Evolutionary conservation across 257 asterid genomes (phyloP), one percentile per base, ranked within the genome.

Genomic region (Nicotiana knightiana): DNA sequence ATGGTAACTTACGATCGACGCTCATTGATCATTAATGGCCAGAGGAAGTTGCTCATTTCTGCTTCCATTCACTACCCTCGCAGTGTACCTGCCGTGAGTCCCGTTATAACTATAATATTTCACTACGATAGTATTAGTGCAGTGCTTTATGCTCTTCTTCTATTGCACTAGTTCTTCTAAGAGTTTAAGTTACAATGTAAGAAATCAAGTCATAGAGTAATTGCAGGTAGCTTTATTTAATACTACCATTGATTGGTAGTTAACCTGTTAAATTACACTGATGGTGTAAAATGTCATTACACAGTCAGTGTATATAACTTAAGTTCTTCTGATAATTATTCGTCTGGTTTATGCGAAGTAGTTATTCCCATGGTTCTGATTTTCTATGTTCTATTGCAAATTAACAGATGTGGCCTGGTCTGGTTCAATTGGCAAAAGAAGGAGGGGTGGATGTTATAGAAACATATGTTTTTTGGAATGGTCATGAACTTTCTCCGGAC

Each of bases 41-140:
- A 81, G 55, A 91, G 98, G 76, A 90, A 87, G 86, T 95, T 94
- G 54, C 85, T 94, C 87, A 91, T 94, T 84, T 94, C 98, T 81
- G 94, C 97, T 77, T 90, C 98, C 77, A 88, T 94, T 79, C 98
- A 94, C 88, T 94, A 94, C 81, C 98, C 99, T 73, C 99, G 98
- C 90, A 95, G 98, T 87, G 97, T 91, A 70, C 98, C 99, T 81
- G 94, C 93, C 53, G 98, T 43, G 51, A 43, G 51, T 43, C 51
- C 51, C 51, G 9, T 12, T 2, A 9, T 9, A 43, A 43, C 12
- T 11, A 43, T 43, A 43, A 3, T 8, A 43, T 43, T 43, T 11
- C 3, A 43, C 51, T 9, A 43, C 12, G 12, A 2, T 9, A 43
- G 12, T 43, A 43, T 7, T 43, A 43, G 10, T 43, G 48, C 9